phyloP scores from a whole-genome alignment of 768 basidiomycete species.

The Xerocomus brunneocitrinus region DNA sequence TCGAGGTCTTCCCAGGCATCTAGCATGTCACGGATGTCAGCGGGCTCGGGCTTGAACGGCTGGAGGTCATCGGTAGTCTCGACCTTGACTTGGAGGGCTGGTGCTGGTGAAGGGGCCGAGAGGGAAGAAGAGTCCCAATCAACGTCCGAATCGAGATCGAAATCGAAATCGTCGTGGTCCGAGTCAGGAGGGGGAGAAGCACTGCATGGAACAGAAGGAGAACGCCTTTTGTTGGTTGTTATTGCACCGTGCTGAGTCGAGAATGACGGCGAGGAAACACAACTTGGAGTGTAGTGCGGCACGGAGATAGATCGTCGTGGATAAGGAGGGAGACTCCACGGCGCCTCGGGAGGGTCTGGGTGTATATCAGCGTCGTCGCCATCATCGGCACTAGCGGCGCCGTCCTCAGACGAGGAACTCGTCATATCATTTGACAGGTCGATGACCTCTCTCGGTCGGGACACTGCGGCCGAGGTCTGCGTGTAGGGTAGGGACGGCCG shows the following conservation, averaged over 20 bases:
- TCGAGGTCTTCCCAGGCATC: constrained; percentile 71
- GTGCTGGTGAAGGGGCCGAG: constrained; percentile 19
- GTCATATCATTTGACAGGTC: constrained; percentile 39
- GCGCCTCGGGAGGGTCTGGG: constrained; percentile 29
- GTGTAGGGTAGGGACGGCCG: constrained; percentile 33
- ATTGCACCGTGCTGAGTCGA: constrained; percentile 19
- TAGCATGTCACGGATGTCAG: constrained; percentile 59
- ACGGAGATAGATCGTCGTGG: constrained; percentile 56
- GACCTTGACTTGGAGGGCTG: constrained; percentile 17
- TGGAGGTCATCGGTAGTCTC: constrained; percentile 26
- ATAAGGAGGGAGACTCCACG: constrained; percentile 52
- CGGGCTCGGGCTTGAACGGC: constrained; percentile 53
- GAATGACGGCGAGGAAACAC: constrained; percentile 28
- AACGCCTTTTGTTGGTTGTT: constrained; percentile 40
- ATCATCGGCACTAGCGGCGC: constrained; percentile 20
- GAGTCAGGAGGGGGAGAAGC: constrained; percentile 72
- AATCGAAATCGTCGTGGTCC: constrained; percentile 42
- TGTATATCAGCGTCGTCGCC: constrained; percentile 19
- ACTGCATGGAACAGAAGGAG: constrained; percentile 54
- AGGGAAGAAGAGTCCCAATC: constrained; percentile 53
- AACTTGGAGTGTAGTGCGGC: constrained; percentile 49
- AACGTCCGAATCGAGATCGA: constrained; percentile 53
- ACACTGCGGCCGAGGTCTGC: constrained; percentile 1
- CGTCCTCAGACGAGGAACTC: constrained; percentile 37
- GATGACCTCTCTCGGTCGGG: constrained; percentile 29